Evolutionary conservation across 768 basidiomycete species (phyloP).

Genomic region (Paxillus ammoniavirescens): DNA sequence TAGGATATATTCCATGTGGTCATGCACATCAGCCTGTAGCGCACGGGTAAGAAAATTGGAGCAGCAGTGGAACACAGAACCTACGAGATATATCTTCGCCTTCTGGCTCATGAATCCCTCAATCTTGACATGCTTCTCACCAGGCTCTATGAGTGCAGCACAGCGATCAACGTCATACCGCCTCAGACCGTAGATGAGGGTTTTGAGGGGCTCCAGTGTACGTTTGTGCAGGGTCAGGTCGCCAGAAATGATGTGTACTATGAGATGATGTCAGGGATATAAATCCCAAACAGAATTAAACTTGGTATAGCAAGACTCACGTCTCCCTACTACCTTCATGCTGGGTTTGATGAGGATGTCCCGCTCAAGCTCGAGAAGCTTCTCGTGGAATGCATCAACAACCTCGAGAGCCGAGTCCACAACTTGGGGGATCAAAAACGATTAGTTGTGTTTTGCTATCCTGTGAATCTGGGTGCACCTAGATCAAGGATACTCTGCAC

Average conservation of each 20-base stretch:
- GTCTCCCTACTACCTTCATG: slow-evolving; percentile 56
- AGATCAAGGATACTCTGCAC: slow-evolving; percentile 68
- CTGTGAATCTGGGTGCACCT: slow-evolving; percentile 20
- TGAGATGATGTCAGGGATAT: not conserved
- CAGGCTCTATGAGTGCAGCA: slow-evolving; percentile 49
- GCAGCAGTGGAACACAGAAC: slow-evolving; percentile 11
- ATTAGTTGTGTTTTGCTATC: not conserved
- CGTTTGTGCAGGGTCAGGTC: slow-evolving; percentile 74
- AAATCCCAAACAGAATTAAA: not conserved
- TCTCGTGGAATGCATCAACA: slow-evolving; percentile 64
- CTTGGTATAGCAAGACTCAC: slow-evolving; percentile 37
- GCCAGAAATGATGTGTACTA: slow-evolving; percentile 75
- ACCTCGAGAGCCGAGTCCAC: slow-evolving; percentile 70
- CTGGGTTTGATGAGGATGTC: slow-evolving; percentile 57
- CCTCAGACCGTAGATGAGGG: slow-evolving; percentile 64
- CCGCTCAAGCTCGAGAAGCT: slow-evolving; percentile 60
- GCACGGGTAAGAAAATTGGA: slow-evolving; percentile 1
- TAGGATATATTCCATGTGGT: slow-evolving; percentile 74
- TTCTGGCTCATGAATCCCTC: slow-evolving; percentile 68
- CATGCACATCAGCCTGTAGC: slow-evolving; percentile 64
- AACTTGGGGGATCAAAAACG: slow-evolving; percentile 35
- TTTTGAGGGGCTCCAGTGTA: slow-evolving; percentile 69
- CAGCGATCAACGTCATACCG: slow-evolving; percentile 69
- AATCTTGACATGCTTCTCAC: slow-evolving; percentile 31
- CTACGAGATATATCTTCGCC: slow-evolving; percentile 63